A percentile compares a stretch with the other conserved stretches of the same genome.
These are phyloP conservation scores for Trypanosoma rangeli DNA, from an alignment of 208 protist species.

Conservation along the genomic window DNA sequence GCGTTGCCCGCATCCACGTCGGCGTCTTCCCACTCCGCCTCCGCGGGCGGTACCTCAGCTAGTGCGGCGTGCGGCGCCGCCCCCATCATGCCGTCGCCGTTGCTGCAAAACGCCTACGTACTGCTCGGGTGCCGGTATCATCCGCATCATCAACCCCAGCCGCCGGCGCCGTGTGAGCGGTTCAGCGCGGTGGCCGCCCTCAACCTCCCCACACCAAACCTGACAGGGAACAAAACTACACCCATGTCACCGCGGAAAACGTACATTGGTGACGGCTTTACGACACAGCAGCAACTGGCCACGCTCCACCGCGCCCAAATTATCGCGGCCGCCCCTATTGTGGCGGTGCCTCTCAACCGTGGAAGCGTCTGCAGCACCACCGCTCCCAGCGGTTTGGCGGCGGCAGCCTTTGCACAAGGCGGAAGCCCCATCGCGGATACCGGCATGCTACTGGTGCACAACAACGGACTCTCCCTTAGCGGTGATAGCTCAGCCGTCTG, in stretches of 20 bases:
- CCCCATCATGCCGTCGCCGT: background rate
- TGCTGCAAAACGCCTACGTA: constrained; percentile 20
- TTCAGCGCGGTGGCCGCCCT: background rate
- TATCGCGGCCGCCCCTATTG: constrained; percentile 2
- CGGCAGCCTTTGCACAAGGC: background rate
- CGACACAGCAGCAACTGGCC: background rate
- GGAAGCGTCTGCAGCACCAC: background rate
- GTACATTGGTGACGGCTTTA: background rate
- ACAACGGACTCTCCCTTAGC: background rate
- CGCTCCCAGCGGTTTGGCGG: background rate
- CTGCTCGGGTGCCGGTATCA: constrained; percentile 24
- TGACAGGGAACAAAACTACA: background rate
- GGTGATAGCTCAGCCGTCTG: background rate
- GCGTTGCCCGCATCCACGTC: background rate
- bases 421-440: background rate
- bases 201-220: background rate
- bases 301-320: constrained; percentile 11
- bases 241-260: background rate
- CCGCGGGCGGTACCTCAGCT: background rate
- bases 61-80: background rate
- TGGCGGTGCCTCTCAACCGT: background rate
- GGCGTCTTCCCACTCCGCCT: background rate
- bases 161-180: background rate
- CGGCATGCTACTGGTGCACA: constrained; percentile 3
- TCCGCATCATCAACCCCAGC: background rate